Evolutionary conservation across 176 grass and related monocot species (phyloP).

Genomic region (Elaeis guineensis): DNA sequence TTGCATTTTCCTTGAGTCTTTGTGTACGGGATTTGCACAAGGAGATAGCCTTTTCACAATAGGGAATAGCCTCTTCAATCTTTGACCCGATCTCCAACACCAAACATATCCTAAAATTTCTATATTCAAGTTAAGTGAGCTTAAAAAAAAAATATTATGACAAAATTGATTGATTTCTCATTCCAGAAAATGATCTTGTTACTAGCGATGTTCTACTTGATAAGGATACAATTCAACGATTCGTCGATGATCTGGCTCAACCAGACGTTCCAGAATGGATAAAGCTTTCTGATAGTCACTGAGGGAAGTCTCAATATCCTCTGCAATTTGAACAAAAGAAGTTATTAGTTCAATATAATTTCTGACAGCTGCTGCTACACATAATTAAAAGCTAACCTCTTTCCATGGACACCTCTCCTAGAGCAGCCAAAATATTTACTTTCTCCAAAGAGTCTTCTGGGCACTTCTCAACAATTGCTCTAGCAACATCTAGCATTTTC

Average conservation of each 20-base stretch:
- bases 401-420: slow-evolving; percentile 87
- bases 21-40: slow-evolving; percentile 70
- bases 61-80: slow-evolving; percentile 64
- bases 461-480: slow-evolving; percentile 78
- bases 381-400: slow-evolving; percentile 38
- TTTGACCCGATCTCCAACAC: slow-evolving; percentile 55
- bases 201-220: neutral
- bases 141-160: neutral
- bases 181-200: too few relatives aligned
- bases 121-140: slow-evolving; percentile 38
- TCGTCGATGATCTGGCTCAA: slow-evolving; percentile 73
- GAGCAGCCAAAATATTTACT: slow-evolving; percentile 76
- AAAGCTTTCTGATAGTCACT: slow-evolving; percentile 85
- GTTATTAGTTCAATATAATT: neutral
- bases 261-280: slow-evolving; percentile 61
- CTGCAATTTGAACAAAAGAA: slow-evolving; percentile 38
- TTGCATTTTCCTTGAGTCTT: slow-evolving; percentile 33
- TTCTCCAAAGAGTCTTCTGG: slow-evolving; percentile 62
- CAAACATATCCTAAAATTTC: slow-evolving; percentile 91
- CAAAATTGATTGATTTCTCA: too few relatives aligned
- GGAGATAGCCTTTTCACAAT: slow-evolving; percentile 69
- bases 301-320: slow-evolving; percentile 84
- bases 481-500: slow-evolving; percentile 98
- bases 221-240: slow-evolving; percentile 84
- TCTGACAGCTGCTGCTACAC: neutral